Base-by-base conservation (phyloP, 2,329 filamentous ascomycete species). In the Cercospora beticola region DNA sequence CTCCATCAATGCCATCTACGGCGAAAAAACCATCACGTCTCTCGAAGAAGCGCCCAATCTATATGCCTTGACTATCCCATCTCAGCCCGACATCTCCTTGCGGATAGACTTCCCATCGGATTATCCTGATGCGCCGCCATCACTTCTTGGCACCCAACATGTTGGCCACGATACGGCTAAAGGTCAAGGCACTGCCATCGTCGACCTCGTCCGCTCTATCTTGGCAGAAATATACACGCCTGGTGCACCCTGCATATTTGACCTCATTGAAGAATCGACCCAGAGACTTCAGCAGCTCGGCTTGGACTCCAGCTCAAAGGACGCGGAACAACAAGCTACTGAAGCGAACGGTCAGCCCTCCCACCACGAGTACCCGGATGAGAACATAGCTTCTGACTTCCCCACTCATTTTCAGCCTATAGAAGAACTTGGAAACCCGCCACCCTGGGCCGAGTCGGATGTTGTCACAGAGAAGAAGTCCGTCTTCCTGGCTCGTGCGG, bases 1-100 rank as follows among this genome's bases (percentile, higher is more conserved):
- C 76, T 92, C 90, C 70, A 90, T 95, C 76, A 95, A 94, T 80
- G 92, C 92, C 65, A 95, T 95, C 72, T 95, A 94, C 80, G 90
- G 89, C 71, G 85, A 88, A 59, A 83, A 83, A n/a, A 90, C 90
- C 10, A 83, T 94, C 6, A 67, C 66, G 7, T 70, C 56, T 5
- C 40, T 72, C 33, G 63, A 68, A 16, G 36, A 46, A 23, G 21
- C n/a, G 14, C 21, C 31, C 14, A 62, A 43, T 16, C 40, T 86
- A 73, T 88, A 89, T 80, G 80, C 90, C 64, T 85, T 97, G 61
- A 86, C 85, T 62, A 85, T 94, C 2, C 92, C 92, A 0, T 85
- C 86, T 30, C 86, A 87, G 70, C 62, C 91, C 9, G 86, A 80
- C 4, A 80, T 87, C 66, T 81, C 81, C 0, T 76, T 87, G 6